Evolutionary conservation across 1,284 basidiomycete species (phyloP).

Genomic region (Coniferiporia sulphurascens): DNA sequence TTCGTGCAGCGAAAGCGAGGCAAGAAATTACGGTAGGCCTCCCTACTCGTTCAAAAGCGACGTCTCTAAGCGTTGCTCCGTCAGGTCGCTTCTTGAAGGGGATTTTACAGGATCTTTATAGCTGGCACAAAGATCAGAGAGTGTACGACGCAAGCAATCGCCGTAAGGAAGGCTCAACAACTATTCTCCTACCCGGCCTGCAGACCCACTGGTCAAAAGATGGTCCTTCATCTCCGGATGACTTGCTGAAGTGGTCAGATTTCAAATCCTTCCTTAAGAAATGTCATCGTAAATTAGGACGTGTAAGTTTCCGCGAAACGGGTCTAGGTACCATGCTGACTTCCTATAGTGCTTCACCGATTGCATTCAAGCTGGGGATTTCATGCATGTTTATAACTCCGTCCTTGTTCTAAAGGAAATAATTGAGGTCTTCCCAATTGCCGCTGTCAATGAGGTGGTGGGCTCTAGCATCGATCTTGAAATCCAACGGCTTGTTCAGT

Average conservation of each 20-base stretch:
- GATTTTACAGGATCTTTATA: conserved; percentile 68
- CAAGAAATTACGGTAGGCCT: conserved; percentile 82
- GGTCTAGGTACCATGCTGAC: conserved; percentile 7
- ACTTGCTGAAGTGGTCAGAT: conserved; percentile 63
- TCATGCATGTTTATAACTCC: conserved; percentile 93
- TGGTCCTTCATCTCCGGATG: conserved; percentile 39
- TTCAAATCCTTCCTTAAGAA: conserved; percentile 75
- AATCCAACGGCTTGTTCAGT: conserved; percentile 65
- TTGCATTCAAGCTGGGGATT: conserved; percentile 73
- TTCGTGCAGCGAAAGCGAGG: conserved; percentile 94
- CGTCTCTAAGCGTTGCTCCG: conserved; percentile 9
- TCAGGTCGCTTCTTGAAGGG: conserved; percentile 81
- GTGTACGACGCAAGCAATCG: conserved; percentile 63
- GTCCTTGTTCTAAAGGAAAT: conserved; percentile 88
- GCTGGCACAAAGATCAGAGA: conserved; percentile 73
- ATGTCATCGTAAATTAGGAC: conserved; percentile 74
- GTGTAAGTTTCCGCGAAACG: conserved; percentile 36
- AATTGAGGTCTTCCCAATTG: conserved; percentile 80
- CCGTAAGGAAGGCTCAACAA: conserved; percentile 60
- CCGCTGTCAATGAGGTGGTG: conserved; percentile 46
- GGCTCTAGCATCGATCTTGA: conserved; percentile 58
- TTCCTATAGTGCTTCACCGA: conserved; percentile 50
- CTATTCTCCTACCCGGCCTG: conserved; percentile 61
- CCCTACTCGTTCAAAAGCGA: conserved; percentile 4
- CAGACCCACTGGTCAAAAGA: conserved; percentile 46